Percentiles rank a stretch among this genome's conserved stretches.
Conservation (phyloP, 129 eudicot species). For the Dittrichia graveolens region DNA sequence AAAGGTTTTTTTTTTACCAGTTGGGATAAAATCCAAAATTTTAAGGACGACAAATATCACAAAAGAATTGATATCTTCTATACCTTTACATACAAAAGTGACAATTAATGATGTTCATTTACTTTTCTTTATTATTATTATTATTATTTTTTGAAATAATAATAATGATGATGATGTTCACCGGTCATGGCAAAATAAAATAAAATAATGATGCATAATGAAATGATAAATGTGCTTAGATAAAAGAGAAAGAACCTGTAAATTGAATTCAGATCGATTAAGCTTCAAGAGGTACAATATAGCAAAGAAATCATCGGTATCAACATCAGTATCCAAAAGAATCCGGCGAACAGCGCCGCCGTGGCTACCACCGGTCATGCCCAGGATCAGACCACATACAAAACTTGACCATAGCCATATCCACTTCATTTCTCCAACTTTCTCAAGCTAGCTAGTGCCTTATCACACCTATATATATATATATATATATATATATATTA, state of each 20-base stretch:
- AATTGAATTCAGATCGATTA: slow-evolving; percentile 54
- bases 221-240: background rate
- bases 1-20: too few relatives aligned
- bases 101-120: too few relatives aligned
- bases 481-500: background rate
- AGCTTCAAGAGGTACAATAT: slow-evolving; percentile 75
- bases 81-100: too few relatives aligned
- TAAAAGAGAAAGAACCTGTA: slow-evolving; percentile 43
- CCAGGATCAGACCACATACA: slow-evolving; percentile 19
- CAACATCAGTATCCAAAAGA: slow-evolving; percentile 73
- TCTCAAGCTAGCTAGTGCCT: background rate
- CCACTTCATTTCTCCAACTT: slow-evolving; percentile 14
- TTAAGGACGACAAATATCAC: too few relatives aligned
- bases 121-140: too few relatives aligned
- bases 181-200: too few relatives aligned
- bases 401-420: slow-evolving; percentile 21
- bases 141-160: too few relatives aligned
- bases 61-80: too few relatives aligned
- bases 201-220: background rate
- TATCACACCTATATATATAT: background rate
- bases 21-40: too few relatives aligned
- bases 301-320: slow-evolving; percentile 71
- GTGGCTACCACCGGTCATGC: background rate
- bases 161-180: too few relatives aligned
- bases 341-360: slow-evolving; percentile 48